phyloP scores from a whole-genome alignment of 176 grass and related monocot genomes.

The Miscanthus lutarioriparius region DNA sequence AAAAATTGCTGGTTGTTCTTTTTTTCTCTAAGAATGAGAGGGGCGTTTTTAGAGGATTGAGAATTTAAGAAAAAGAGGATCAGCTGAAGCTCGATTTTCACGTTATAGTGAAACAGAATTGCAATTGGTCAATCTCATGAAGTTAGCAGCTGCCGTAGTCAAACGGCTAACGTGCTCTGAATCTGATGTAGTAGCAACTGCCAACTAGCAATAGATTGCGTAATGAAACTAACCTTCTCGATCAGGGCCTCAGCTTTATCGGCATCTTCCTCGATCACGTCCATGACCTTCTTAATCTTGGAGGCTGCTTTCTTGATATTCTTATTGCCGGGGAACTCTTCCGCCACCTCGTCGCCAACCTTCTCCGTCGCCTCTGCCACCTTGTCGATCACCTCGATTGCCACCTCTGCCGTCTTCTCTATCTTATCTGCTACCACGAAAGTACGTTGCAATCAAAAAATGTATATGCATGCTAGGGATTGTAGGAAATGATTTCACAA shows the following conservation, averaged over 20 bases:
- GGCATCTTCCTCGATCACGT: conserved; percentile 51
- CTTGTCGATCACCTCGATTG: conserved; percentile 48
- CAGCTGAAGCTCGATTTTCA: no score
- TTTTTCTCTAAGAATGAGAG: no score
- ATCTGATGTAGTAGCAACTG: neutral
- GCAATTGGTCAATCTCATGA: no score
- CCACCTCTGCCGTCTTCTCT: conserved; percentile 54
- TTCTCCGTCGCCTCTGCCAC: conserved; percentile 62
- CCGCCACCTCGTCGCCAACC: conserved; percentile 45
- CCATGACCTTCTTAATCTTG: conserved; percentile 48
- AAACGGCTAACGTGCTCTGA: neutral
- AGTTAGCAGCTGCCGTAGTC: no score
- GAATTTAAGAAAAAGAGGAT: no score
- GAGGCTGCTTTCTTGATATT: conserved; percentile 39
- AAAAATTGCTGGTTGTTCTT: no score
- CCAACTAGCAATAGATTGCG: neutral
- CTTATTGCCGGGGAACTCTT: conserved; percentile 44
- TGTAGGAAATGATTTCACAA: neutral
- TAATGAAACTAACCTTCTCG: conserved; percentile 41
- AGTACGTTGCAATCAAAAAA: neutral
- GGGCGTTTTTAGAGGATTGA: no score
- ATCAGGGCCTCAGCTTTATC: conserved; percentile 53
- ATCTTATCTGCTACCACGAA: conserved; percentile 25
- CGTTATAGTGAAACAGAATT: no score
- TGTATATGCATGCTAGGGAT: no score